A percentile compares a stretch with the other conserved stretches of the same genome.
phyloP scores from a whole-genome alignment of 2,329 filamentous ascomycete genomes.

The Blastomyces gilchristii region DNA sequence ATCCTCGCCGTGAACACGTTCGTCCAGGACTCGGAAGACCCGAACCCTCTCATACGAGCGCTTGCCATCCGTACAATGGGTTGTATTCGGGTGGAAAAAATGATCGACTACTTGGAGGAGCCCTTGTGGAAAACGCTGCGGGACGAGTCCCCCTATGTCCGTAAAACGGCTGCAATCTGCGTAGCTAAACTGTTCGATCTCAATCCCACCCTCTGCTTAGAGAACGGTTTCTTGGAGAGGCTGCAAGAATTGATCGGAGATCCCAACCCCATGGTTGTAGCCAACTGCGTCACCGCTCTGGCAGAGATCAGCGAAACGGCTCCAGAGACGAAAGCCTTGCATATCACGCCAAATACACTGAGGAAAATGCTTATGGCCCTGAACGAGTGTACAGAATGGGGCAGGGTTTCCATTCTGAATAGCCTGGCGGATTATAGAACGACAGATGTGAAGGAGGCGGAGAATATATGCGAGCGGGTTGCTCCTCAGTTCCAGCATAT shows the following conservation, averaged over 20 bases:
- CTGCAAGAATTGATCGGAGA: conserved; percentile 94
- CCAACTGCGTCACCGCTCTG: conserved; percentile 89
- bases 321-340: conserved; percentile 77
- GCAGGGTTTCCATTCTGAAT: conserved; percentile 81
- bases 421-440: conserved; percentile 83
- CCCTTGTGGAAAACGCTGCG: conserved; percentile 88
- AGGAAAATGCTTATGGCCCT: conserved; percentile 95
- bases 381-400: conserved; percentile 98
- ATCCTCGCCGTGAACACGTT: conserved; percentile 99
- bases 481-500: conserved; percentile 97
- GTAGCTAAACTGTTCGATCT: conserved; percentile 97
- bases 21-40: conserved; percentile 97
- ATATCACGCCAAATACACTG: conserved; percentile 69
- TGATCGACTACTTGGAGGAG: conserved; percentile 99
- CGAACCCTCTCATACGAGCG: conserved; percentile 88
- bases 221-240: conserved; percentile 90
- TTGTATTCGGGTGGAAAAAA: conserved; percentile 95
- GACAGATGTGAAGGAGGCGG: conserved; percentile 83
- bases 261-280: conserved; percentile 97
- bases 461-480: conserved; percentile 95
- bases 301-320: conserved; percentile 84
- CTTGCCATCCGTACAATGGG: conserved; percentile 97
- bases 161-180: conserved; percentile 95
- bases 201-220: conserved; percentile 82
- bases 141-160: conserved; percentile 96